Evolutionary conservation across 495 filamentous ascomycete genomes (phyloP).

Genomic region (Talaromyces trachyspermus): DNA sequence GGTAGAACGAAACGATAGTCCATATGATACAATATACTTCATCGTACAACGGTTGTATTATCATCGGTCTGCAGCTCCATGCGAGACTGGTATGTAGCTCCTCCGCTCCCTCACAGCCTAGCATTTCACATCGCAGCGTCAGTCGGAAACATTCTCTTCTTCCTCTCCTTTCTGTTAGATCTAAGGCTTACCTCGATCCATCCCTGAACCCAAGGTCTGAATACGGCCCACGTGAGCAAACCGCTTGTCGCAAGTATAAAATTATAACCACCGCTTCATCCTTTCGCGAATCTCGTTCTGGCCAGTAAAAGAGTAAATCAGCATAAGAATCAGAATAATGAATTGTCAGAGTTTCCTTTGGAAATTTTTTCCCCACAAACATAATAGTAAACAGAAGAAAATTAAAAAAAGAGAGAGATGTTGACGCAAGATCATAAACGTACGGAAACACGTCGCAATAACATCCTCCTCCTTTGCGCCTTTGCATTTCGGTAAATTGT

Average conservation of each 20-base stretch:
- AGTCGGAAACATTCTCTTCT: conserved; percentile 3
- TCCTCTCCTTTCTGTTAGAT: not conserved
- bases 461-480: conserved; percentile 80
- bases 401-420: not conserved
- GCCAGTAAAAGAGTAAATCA: conserved; percentile 9
- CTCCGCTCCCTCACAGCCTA: conserved; percentile 38
- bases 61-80: conserved; percentile 4
- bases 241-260: conserved; percentile 86
- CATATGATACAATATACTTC: not conserved
- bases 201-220: conserved; percentile 56
- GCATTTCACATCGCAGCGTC: conserved; percentile 4
- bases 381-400: too few species aligned
- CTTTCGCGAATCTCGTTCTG: conserved; percentile 80
- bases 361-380: too few species aligned
- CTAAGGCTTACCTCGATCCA: conserved; percentile 44
- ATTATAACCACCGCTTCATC: conserved; percentile 87
- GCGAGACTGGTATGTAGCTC: conserved; percentile 37
- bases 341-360: too few species aligned
- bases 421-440: conserved; percentile 14
- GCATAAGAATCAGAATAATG: too few species aligned
- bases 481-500: conserved; percentile 80
- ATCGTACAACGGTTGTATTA: not conserved
- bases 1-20: not conserved
- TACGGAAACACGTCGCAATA: conserved; percentile 83
- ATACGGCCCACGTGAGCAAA: conserved; percentile 69